phyloP scores from a whole-genome alignment of 192 early-diverging fungal genomes.

The Entomortierella chlamydospora region DNA sequence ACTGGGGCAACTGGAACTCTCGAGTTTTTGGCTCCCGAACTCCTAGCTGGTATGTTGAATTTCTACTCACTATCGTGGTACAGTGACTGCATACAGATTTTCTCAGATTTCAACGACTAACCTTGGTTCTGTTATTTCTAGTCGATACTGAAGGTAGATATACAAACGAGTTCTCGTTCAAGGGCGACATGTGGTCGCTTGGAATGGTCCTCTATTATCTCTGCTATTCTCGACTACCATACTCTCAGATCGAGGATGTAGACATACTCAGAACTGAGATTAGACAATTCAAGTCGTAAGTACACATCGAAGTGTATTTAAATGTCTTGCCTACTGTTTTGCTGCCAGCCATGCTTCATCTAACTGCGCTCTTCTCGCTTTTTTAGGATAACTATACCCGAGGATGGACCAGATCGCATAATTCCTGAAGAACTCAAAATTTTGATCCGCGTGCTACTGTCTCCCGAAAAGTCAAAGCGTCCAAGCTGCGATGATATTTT shows the following conservation, averaged over 20 bases:
- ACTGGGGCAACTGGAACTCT: constrained; percentile 96
- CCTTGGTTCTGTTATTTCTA: constrained; percentile 2
- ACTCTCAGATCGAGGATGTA: constrained; percentile 87
- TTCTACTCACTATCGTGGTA: too few species aligned
- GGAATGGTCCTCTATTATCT: constrained; percentile 95
- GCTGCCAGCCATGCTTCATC: background rate
- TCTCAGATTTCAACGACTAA: background rate
- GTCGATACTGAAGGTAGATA: constrained; percentile 76
- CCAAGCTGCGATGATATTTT: constrained; percentile 74
- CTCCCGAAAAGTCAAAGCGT: constrained; percentile 64
- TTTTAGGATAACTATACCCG: constrained; percentile 21
- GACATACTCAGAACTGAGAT: constrained; percentile 88
- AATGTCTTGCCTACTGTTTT: background rate
- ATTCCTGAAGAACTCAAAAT: constrained; percentile 69
- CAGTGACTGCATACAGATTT: background rate
- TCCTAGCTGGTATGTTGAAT: constrained; percentile 56
- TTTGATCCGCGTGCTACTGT: constrained; percentile 67
- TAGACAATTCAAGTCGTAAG: constrained; percentile 64
- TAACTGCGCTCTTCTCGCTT: too few species aligned
- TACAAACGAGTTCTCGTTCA: constrained; percentile 81
- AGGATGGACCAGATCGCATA: constrained; percentile 29
- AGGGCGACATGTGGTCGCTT: constrained; percentile 95
- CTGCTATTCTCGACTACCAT: constrained; percentile 89
- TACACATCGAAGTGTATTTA: constrained; percentile 11
- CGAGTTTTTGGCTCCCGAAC: constrained; percentile 94